These are phyloP conservation scores for Thelonectria discophora DNA, from an alignment of 2,329 filamentous ascomycete species.

Conservation along the genomic window DNA sequence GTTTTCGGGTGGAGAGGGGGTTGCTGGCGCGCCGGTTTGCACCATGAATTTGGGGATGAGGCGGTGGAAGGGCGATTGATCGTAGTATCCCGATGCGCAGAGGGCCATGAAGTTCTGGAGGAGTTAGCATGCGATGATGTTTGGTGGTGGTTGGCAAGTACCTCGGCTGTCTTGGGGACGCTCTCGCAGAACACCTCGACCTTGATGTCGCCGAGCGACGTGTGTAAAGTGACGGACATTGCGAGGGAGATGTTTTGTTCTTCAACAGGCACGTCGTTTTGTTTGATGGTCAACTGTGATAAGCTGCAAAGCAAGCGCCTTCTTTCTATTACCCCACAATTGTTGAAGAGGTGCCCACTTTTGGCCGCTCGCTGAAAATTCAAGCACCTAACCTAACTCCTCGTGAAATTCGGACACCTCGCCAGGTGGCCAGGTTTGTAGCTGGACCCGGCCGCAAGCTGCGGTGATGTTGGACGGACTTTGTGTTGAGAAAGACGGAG, in stretches of 20 bases:
- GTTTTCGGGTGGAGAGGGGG: conserved; percentile 61
- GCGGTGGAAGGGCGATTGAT: conserved; percentile 79
- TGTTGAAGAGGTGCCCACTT: too few relatives aligned
- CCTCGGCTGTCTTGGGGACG: conserved; percentile 90
- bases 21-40: conserved; percentile 74
- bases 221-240: conserved; percentile 82
- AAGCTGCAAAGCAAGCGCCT: too few relatives aligned
- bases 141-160: conserved; percentile 46
- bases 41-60: conserved; percentile 84
- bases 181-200: conserved; percentile 96
- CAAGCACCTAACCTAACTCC: too few relatives aligned
- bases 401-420: too few relatives aligned
- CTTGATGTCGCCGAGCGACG: conserved; percentile 88
- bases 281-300: too few relatives aligned
- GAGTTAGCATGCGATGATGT: conserved; percentile 18
- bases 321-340: too few relatives aligned
- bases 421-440: too few relatives aligned
- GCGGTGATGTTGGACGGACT: too few relatives aligned
- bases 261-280: not conserved
- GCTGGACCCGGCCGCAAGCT: too few relatives aligned
- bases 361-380: too few relatives aligned
- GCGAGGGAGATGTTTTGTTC: not conserved
- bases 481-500: too few relatives aligned
- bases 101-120: conserved; percentile 85
- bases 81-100: conserved; percentile 81